These are phyloP conservation scores for Myxozyma lipomycoides DNA, from an alignment of 805 yeast genomes.

Conservation along the genomic window DNA sequence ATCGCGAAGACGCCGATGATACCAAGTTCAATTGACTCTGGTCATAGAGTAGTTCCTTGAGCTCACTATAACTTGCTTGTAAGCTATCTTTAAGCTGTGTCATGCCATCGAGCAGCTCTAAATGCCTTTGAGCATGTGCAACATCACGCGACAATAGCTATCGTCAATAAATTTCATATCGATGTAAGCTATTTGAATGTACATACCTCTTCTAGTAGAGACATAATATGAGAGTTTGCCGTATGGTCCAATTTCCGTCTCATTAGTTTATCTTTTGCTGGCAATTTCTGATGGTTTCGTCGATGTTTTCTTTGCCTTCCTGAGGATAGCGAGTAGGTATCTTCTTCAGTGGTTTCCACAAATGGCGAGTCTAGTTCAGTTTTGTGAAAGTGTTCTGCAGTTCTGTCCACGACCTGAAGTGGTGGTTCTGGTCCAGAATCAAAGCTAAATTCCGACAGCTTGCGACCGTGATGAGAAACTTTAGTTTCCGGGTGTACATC, in stretches of 20 bases:
- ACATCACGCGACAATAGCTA: slow-evolving; percentile 1
- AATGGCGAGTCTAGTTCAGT: no score
- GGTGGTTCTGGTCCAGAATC: background rate
- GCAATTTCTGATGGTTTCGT: no score
- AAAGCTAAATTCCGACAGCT: slow-evolving; percentile 15
- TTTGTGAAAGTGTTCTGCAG: no score
- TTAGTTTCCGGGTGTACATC: no score
- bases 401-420: background rate
- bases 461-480: slow-evolving; percentile 5
- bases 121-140: slow-evolving; percentile 6
- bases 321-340: no score
- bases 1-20: no score
- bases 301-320: no score
- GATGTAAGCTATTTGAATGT: background rate
- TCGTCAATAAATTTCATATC: no score
- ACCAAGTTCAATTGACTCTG: no score
- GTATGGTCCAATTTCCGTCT: no score
- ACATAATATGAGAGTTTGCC: background rate
- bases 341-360: no score
- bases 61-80: background rate
- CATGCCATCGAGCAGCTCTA: slow-evolving; percentile 16
- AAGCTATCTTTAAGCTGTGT: slow-evolving; percentile 4
- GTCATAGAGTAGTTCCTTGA: background rate
- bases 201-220: background rate
- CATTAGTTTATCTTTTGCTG: no score